Conservation (phyloP, 139 green algal genomes). For the Eudorina sp. region DNA sequence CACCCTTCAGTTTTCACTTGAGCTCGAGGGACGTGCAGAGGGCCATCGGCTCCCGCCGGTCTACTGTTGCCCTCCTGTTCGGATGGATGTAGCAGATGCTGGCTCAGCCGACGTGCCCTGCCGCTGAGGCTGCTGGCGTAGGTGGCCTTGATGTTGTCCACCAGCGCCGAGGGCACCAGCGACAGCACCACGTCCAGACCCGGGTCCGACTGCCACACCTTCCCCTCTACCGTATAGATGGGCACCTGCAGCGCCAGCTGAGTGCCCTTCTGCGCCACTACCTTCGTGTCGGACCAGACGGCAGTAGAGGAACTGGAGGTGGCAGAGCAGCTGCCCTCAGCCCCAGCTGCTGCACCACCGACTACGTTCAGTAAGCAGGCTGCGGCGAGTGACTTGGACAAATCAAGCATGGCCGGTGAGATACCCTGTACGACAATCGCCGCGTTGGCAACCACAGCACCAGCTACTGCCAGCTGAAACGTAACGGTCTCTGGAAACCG, state of each 20-base stretch:
- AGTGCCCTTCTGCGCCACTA: not conserved
- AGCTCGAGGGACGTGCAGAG: too few relatives aligned
- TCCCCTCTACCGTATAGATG: not conserved
- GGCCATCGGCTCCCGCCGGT: not conserved
- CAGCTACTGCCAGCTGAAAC: not conserved
- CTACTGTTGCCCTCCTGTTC: not conserved
- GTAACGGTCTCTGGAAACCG: not conserved
- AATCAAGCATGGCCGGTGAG: not conserved
- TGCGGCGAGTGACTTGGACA: not conserved
- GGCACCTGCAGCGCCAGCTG: constrained; percentile 6
- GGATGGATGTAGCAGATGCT: not conserved
- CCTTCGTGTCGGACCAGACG: not conserved
- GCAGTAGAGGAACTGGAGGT: not conserved
- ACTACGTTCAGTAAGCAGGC: constrained; percentile 10
- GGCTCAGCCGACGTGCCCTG: not conserved
- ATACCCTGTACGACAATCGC: not conserved
- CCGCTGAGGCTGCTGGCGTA: constrained; percentile 12
- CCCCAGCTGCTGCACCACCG: not conserved
- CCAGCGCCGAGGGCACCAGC: constrained; percentile 29
- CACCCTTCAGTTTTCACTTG: too few relatives aligned
- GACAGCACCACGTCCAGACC: constrained; percentile 41
- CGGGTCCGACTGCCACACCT: constrained; percentile 23
- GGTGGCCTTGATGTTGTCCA: not conserved
- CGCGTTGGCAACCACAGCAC: not conserved
- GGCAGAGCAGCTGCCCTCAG: not conserved